Evolutionary conservation across 129 eudicot species (phyloP).

Genomic region (Tanacetum coccineum): DNA sequence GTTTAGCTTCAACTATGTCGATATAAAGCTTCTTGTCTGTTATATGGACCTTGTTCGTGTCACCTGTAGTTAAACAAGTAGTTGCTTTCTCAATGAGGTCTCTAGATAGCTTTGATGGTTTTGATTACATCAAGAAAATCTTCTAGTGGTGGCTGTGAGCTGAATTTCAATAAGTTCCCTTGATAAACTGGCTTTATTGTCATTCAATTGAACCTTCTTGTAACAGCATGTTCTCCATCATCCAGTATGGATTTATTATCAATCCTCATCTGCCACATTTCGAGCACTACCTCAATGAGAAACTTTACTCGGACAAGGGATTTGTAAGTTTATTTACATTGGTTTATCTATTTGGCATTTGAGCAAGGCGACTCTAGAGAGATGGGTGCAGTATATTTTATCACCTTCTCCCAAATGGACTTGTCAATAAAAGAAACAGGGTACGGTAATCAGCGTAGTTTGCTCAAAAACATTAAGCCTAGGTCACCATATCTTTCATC

Average conservation of each 20-base stretch:
- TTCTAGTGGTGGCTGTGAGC: slow-evolving; percentile 67
- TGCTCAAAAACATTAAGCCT: slow-evolving; percentile 46
- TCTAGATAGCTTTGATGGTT: slow-evolving; percentile 89
- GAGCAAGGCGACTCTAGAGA: slow-evolving; percentile 81
- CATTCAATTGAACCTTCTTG: slow-evolving; percentile 66
- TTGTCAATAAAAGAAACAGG: slow-evolving; percentile 69
- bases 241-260: slow-evolving; percentile 72
- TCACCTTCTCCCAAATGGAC: slow-evolving; percentile 85
- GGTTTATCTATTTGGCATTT: slow-evolving; percentile 71
- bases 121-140: slow-evolving; percentile 70
- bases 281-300: slow-evolving; percentile 83
- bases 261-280: slow-evolving; percentile 73
- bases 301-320: slow-evolving; percentile 44
- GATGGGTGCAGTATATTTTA: slow-evolving; percentile 89
- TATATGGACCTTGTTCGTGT: slow-evolving; percentile 73
- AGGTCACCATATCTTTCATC: slow-evolving; percentile 26
- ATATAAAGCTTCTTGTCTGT: slow-evolving; percentile 77
- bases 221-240: slow-evolving; percentile 80
- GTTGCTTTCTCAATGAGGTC: slow-evolving; percentile 58
- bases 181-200: slow-evolving; percentile 62
- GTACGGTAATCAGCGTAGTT: slow-evolving; percentile 64
- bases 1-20: slow-evolving; percentile 69
- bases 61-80: slow-evolving; percentile 80
- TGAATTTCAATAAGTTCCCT: slow-evolving; percentile 80
- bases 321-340: slow-evolving; percentile 69